Percentiles rank a stretch among this genome's conserved stretches.
phyloP scores from a whole-genome alignment of 192 early-diverging fungal genomes.

The Coemansia sp. region DNA sequence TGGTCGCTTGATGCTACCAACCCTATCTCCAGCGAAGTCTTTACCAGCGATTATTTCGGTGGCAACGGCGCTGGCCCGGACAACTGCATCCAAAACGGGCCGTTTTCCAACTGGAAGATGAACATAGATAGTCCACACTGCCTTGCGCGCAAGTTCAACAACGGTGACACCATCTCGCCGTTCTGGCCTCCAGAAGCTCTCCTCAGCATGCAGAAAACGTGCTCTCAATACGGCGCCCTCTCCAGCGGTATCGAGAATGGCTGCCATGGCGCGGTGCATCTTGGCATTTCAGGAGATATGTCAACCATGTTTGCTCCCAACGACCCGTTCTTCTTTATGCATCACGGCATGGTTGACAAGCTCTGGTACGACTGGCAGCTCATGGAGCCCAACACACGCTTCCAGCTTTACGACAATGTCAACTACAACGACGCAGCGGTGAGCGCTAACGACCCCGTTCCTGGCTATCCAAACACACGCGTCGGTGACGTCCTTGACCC shows the following conservation, averaged over 20 bases:
- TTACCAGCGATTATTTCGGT: constrained; percentile 51
- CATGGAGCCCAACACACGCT: constrained; percentile 42
- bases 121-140: constrained; percentile 43
- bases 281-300: constrained; percentile 58
- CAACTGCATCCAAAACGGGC: constrained; percentile 42
- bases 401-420: constrained; percentile 48
- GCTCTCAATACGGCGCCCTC: constrained; percentile 45
- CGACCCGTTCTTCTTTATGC: constrained; percentile 68
- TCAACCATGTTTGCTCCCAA: constrained; percentile 59
- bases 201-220: constrained; percentile 49
- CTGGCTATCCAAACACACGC: constrained; percentile 43
- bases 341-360: constrained; percentile 67
- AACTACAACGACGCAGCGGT: constrained; percentile 39
- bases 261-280: constrained; percentile 55
- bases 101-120: constrained; percentile 52
- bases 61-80: constrained; percentile 49
- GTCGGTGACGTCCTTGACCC: constrained; percentile 48
- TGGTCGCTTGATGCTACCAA: constrained; percentile 55
- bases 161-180: constrained; percentile 47
- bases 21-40: constrained; percentile 34
- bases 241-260: constrained; percentile 56
- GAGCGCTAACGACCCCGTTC: constrained; percentile 34
- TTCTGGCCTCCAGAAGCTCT: constrained; percentile 56
- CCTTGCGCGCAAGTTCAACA: constrained; percentile 52
- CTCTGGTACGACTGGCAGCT: constrained; percentile 64